Evolutionary conservation across 139 green algal genomes (phyloP), one percentile per base, ranked within the genome.

Genomic region (Raphidocelis subcapitata): DNA sequence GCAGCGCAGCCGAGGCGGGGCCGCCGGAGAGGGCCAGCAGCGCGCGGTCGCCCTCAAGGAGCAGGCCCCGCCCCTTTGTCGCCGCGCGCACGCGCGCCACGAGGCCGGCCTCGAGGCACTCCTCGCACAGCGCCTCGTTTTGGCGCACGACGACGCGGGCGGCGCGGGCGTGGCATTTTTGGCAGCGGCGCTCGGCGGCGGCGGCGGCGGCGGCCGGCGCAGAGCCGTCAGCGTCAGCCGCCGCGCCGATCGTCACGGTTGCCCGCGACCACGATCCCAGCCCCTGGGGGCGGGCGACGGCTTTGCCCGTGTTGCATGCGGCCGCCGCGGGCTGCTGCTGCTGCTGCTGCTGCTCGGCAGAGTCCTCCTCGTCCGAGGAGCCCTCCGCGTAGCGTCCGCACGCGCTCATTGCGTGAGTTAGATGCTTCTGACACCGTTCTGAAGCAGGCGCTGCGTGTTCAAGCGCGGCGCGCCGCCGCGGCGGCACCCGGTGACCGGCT

Each of bases 21-120:
- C 86, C 82, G 47, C 88, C 88, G 14, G 88, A 94, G 1, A 92
- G 62, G 1, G 81, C 83, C 2, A 92, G 33, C 10, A 86, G 68
- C 3, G 89, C 70, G 12, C 60, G 64, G 63, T 94, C 86, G 0
- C 70, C 44, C 3, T 69, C 64, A 2, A 36, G 61, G 3, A 93
- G 46, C 3, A 85, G 62, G 52, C 71, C 71, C 33, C 73, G 54
- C 10, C 67, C 61, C 56, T 91, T 82, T 10, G 82, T 79, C 0
- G 73, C 73, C 21, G 71, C 66, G 4, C 63, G 46, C 4, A 86
- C 79, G 51, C 80, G 85, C 3, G 49, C 62, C 4, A 82, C 23
- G 3, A 89, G 41, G 4, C 73, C 71, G 0, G 62, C 64, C 57
- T 85, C 74, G 2, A 93, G 63, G 70, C 88, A 93, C 16, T 59